Base-by-base conservation (phyloP, 1,284 basidiomycete genomes). In the Ustilago crameri region DNA sequence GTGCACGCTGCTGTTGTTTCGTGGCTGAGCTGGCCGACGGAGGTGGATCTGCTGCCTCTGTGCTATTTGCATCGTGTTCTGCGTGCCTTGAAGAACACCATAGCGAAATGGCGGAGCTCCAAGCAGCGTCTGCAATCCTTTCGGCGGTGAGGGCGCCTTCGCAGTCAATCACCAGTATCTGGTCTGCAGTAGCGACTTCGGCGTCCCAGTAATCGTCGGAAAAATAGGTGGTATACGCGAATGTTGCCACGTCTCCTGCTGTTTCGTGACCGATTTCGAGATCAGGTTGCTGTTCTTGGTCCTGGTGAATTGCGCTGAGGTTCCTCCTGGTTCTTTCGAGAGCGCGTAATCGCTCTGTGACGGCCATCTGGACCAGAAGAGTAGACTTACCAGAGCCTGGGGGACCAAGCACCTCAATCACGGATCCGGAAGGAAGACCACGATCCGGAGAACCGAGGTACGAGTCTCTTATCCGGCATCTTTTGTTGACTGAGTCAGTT, bases 131-230 rank as follows among this genome's bases (percentile, higher is more conserved):
- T 3, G 54, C 49, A 7, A 72, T 30, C 20, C 35, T 42, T 41
- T 72, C 69, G 2, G 69, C 42, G 5, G 47, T 35, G 9, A 72
- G 12, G n/a, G 63, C 63, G n/a, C 69, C 69, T 56, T 72, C 69
- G 49, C 63, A 66, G 51, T 72, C 69, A 27, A 72, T 32, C 23
- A 66, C 34, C 35, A 72, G 20, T 20, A 72, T 49, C 37, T 72
- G 69, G 47, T 72, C 63, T 18, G 69, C 58, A 9, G 32, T 50
- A 0, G 62, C 53, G 10, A 66, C 34, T 38, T 72, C 69, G 18
- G 69, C 69, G 35, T 72, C 69, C 69, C 69, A 72, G 43, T 59
- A 72, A 2, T 72, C 69, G 9, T 72, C 63, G 23, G 59, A 38
- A 40, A 72, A 72, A 41, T 44, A 65, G 24, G 35, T 45, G 27